Conservation (phyloP, 352 stramenopile genomes). For the Phytophthora colocasiae region DNA sequence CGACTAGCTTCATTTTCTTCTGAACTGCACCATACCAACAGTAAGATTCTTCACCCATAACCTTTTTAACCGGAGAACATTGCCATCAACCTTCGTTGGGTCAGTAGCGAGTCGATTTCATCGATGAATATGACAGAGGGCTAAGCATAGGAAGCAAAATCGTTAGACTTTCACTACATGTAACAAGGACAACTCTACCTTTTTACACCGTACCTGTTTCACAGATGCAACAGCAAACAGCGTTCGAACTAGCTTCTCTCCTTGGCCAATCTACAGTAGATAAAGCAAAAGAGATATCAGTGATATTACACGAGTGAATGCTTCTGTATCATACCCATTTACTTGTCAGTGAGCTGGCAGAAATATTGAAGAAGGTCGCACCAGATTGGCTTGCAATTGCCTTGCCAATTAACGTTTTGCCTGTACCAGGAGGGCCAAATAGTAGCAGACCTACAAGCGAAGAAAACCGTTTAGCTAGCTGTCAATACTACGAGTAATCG, state of each 20-base stretch:
- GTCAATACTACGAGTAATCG: background rate
- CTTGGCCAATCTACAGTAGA: conserved; percentile 94
- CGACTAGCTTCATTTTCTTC: conserved; percentile 98
- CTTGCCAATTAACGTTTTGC: conserved; percentile 99
- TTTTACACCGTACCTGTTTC: conserved; percentile 66
- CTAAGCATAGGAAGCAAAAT: conserved; percentile 40
- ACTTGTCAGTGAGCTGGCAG: conserved; percentile 97
- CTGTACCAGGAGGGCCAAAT: conserved; percentile 95
- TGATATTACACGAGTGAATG: background rate
- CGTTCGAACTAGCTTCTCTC: conserved; percentile 97
- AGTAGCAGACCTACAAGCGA: conserved; percentile 88
- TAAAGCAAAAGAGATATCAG: background rate
- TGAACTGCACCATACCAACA: conserved; percentile 46
- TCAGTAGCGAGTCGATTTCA: conserved; percentile 99
- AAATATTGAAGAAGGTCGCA: conserved; percentile 99
- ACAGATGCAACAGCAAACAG: conserved; percentile 96
- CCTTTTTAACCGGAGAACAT: background rate
- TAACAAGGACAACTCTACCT: too few relatives aligned
- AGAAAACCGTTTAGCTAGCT: background rate
- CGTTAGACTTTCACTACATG: too few relatives aligned
- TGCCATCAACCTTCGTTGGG: conserved; percentile 84
- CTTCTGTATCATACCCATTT: conserved; percentile 92
- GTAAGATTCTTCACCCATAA: conserved; percentile 1
- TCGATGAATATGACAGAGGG: conserved; percentile 99
- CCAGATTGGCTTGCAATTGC: conserved; percentile 98